phyloP scores from a whole-genome alignment of 371 early-diverging fungal species.

The Mucor piriformis region DNA sequence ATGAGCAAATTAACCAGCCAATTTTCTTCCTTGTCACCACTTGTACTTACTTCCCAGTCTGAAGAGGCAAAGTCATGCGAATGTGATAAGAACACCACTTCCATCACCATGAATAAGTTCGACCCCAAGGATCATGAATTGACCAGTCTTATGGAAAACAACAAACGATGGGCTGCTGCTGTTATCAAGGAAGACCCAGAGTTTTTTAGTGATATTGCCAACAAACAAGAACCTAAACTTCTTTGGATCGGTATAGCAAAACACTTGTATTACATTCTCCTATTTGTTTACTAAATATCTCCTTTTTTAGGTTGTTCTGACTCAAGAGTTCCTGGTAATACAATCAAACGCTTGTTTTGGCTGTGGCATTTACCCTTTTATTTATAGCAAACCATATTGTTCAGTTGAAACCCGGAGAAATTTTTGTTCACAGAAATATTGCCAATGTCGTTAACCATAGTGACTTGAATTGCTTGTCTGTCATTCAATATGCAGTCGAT shows the following conservation, averaged over 20 bases:
- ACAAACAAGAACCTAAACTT: conserved; percentile 83
- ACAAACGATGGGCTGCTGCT: conserved; percentile 41
- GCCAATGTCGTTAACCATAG: conserved; percentile 85
- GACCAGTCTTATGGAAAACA: conserved; percentile 32
- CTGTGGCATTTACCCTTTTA: neutral
- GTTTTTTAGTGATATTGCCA: conserved; percentile 54
- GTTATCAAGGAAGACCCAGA: conserved; percentile 40
- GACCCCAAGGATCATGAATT: conserved; percentile 28
- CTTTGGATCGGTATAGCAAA: conserved; percentile 82
- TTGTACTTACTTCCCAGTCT: neutral
- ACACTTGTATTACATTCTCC: neutral
- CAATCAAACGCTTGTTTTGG: neutral
- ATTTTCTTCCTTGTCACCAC: neutral
- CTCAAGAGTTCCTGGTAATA: conserved; percentile 73
- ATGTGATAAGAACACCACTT: neutral
- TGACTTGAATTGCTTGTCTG: conserved; percentile 84
- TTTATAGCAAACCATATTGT: conserved; percentile 58
- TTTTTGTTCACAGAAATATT: conserved; percentile 96
- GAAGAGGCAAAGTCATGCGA: neutral
- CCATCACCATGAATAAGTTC: conserved; percentile 24
- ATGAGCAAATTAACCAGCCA: neutral
- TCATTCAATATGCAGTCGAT: conserved; percentile 92
- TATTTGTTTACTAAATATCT: conserved; percentile 18
- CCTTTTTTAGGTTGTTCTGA: conserved; percentile 72
- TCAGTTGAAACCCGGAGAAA: conserved; percentile 78